Evolutionary conservation across 1,284 basidiomycete genomes (phyloP), one percentile per base, ranked within the genome.

Genomic region (Malassezia equina): DNA sequence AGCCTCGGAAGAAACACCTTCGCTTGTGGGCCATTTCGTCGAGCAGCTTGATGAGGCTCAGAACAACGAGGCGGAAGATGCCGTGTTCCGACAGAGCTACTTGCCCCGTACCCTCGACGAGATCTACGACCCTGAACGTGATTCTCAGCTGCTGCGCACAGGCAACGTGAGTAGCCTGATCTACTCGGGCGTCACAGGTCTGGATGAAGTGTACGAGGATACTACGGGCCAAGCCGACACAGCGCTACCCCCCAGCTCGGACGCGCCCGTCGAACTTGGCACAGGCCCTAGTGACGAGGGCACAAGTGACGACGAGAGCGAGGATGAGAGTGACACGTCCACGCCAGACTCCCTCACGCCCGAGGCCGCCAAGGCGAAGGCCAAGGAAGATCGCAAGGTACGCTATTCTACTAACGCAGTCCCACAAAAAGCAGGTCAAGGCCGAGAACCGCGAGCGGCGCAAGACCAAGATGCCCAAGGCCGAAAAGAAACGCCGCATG

Each of bases 401-500:
- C 39, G 25, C 12, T 25, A 6, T 21, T 24, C 15, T 33, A 36
- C 34, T 15, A 13, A 32, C 48, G 42, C 45, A 66, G 53, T 55
- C 66, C 46, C 63, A 64, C 19, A 66, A 65, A 49, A 63, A 63
- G 33, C 56, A 61, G 15, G 66, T 60, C 23, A 69, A 69, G 45
- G 61, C 60, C 6, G 66, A 58, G 32, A 62, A 63, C 12, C 60
- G 71, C 17, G 71, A 71, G 50, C 63, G 62, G 32, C 51, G 70
- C 3, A 73, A 72, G 47, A 66, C 56, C 21, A 73, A 72, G 58
- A 73, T 72, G 70, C 64, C 67, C 21, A 73, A 73, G 54, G 61
- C 67, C 7, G 66, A 68, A 34, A 70, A 70, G 44, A 68, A 67
- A 58, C 51, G 63, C 6, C 47, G 59, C n/a, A 63, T 69, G 59